These are phyloP conservation scores for Medicago ruthenica DNA, from an alignment of 306 rosid species.

Conservation along the genomic window DNA sequence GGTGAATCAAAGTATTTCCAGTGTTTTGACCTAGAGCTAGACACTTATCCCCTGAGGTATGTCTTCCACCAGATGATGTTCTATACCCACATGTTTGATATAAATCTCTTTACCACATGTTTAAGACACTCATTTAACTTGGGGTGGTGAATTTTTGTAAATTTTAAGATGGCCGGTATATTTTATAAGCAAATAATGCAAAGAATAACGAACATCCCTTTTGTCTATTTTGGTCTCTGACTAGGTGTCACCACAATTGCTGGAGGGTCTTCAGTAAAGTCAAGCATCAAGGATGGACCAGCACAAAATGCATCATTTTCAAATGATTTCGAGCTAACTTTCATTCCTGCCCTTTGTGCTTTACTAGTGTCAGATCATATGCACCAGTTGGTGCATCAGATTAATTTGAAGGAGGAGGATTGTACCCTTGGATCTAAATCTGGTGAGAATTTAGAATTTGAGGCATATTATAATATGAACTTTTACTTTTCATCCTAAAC, in stretches of 20 bases:
- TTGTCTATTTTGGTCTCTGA: conserved; percentile 28
- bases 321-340: conserved; percentile 58
- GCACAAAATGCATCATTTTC: conserved; percentile 73
- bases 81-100: background rate
- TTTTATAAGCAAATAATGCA: conserved; percentile 20
- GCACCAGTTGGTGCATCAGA: conserved; percentile 58
- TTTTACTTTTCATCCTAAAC: background rate
- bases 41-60: background rate
- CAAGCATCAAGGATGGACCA: conserved; percentile 60
- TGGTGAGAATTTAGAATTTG: conserved; percentile 55
- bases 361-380: conserved; percentile 65
- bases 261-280: conserved; percentile 55
- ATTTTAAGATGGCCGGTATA: background rate
- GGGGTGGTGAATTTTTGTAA: conserved; percentile 26
- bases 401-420: conserved; percentile 70
- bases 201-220: conserved; percentile 30
- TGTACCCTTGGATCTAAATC: conserved; percentile 53
- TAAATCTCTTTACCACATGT: background rate
- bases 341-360: conserved; percentile 57
- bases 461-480: background rate
- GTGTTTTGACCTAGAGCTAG: background rate
- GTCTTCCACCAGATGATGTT: background rate
- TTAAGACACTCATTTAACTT: background rate
- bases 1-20: background rate
- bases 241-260: conserved; percentile 82